phyloP scores from a whole-genome alignment of 148 eudicot species.

The Chenopodium quinoa region DNA sequence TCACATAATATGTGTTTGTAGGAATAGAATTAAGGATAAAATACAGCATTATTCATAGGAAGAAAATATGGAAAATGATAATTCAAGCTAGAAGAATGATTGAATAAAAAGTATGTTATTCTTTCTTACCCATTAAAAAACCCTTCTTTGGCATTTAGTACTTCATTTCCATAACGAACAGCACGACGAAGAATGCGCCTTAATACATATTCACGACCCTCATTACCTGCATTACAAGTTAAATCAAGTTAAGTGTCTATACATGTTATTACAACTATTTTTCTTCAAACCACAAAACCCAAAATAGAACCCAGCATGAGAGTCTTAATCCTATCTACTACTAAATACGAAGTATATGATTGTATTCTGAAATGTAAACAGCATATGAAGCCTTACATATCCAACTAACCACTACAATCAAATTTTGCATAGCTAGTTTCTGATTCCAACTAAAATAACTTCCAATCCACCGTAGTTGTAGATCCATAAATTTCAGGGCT shows the following conservation, averaged over 20 bases:
- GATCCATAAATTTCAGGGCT: neutral
- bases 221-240: constrained; percentile 56
- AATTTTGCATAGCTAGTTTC: neutral
- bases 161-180: constrained; percentile 95
- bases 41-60: neutral
- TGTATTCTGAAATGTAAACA: neutral
- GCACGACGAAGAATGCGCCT: constrained; percentile 97
- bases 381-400: neutral
- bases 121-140: constrained; percentile 79
- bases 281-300: neutral
- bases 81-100: constrained; percentile 7
- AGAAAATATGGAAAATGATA: neutral
- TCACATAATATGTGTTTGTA: constrained; percentile 7
- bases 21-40: neutral
- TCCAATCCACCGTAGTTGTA: neutral
- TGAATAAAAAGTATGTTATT: constrained; percentile 1
- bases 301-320: neutral
- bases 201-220: constrained; percentile 94
- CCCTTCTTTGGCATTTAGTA: constrained; percentile 74
- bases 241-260: neutral
- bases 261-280: neutral
- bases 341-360: no score
- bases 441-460: neutral
- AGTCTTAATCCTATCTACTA: neutral
- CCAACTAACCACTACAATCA: neutral